Evolutionary conservation across 1,139 yeast genomes (phyloP).

Genomic region (Hyphopichia khmerensis): DNA sequence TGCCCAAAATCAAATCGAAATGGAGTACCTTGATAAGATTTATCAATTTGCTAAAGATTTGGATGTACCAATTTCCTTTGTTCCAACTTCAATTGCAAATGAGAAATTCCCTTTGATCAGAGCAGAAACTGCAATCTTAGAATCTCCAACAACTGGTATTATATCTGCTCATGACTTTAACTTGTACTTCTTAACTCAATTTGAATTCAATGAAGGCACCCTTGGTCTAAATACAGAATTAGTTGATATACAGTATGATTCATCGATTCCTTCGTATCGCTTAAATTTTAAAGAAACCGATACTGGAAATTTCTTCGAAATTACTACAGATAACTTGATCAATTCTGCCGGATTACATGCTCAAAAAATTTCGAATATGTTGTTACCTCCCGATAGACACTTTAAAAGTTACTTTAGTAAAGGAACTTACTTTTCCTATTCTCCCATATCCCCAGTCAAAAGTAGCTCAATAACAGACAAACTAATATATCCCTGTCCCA

Average conservation of each 20-base stretch:
- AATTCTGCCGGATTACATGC: constrained; percentile 83
- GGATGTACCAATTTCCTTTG: constrained; percentile 59
- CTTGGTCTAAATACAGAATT: constrained; percentile 64
- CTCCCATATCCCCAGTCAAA: constrained; percentile 39
- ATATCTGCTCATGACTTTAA: constrained; percentile 77
- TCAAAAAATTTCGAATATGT: constrained; percentile 61
- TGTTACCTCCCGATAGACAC: constrained; percentile 65
- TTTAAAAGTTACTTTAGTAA: constrained; percentile 67
- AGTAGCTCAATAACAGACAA: constrained; percentile 29
- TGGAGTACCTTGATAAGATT: constrained; percentile 54
- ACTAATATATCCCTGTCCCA: constrained; percentile 78
- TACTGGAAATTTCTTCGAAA: constrained; percentile 36
- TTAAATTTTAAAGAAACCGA: constrained; percentile 29
- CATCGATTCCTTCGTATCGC: constrained; percentile 20
- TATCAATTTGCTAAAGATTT: constrained; percentile 50
- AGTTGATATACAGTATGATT: constrained; percentile 33
- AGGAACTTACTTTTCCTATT: constrained; percentile 74
- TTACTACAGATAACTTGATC: constrained; percentile 58
- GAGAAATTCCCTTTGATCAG: constrained; percentile 61
- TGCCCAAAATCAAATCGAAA: constrained; percentile 70
- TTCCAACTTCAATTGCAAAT: constrained; percentile 44
- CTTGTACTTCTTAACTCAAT: constrained; percentile 53
- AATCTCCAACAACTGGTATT: constrained; percentile 86
- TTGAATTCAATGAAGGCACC: constrained; percentile 60
- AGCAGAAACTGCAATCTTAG: constrained; percentile 61